Base-by-base conservation (phyloP, 2,329 filamentous ascomycete species). In the Xylariaceae sp. region DNA sequence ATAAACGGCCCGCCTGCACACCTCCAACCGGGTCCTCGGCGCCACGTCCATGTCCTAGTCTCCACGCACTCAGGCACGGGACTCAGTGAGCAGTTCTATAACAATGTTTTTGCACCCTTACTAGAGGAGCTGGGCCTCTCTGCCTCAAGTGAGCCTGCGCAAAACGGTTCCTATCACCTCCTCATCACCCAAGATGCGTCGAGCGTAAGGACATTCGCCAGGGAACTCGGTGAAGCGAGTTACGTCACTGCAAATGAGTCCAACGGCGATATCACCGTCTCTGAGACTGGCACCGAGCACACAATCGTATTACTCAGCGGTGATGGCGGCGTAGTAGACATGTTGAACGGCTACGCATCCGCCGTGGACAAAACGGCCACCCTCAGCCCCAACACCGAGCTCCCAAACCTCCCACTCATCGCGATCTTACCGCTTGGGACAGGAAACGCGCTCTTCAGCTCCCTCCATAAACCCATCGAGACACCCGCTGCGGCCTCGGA, bases 271-370 rank as follows among this genome's bases (percentile, higher is more conserved):
- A 35, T 6, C n/a, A 4, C 30, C n/a, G 26, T 12, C 19, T 4
- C 11, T 19, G 60, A 31, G 50, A 9, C 29, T 52, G 11, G 40
- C 43, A 42, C 54, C 8, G 61, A 60, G 9, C 81, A 85, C 65
- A 84, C 85, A 0, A 77, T 96, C 30, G 72, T 96, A 32, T 78
- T 97, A 9, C 77, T 96, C 4, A 92, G 88, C 47, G 92, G 92
- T 5, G 92, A 97, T 69, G 92, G 92, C 11, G 92, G 91, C 4
- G 71, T 95, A 2, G 80, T 91, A 19, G 92, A 97, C 63, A 75
- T 94, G 1, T 76, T 96, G 56, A 95, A 96, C 66, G 81, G 80
- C 2, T 76, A 66, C 30, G 60, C 61, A 0, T 51, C 56, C 1
- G 40, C 51, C 1, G 41, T 50, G 1, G 60, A 60, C 5, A 40